Base-by-base conservation (phyloP, 768 basidiomycete genomes). In the Suillus cothurnatus region DNA sequence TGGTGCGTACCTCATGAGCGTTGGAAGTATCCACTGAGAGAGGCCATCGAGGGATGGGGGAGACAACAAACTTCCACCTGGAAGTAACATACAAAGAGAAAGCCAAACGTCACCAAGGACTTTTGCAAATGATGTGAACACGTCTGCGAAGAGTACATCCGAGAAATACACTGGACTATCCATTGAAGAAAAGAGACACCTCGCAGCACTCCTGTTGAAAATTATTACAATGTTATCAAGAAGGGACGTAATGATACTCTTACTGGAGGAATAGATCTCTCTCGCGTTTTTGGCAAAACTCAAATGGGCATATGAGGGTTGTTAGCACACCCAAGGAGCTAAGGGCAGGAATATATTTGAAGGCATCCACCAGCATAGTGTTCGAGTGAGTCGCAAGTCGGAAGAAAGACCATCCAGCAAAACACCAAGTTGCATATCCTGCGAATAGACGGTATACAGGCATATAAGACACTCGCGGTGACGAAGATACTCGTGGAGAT, bases 101-200 rank as follows among this genome's bases (percentile, higher is more conserved):
- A 98, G 80, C 94, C 94, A 98, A 49, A 95, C 79, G 72, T 99
- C 97, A 15, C 97, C 97, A 23, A 98, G 81, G 47, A 99, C 95
- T 80, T 97, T 98, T 41, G 97, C 96, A 72, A 93, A 97, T 2
- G 96, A 98, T 2, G 97, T 99, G 72, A 96, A 86, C 66, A 99
- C 87, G 82, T 99, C 97, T 65, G 97, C 96, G 65, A 97, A 88
- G 52, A 99, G 86, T 28, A 99, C 88, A 74, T 99, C 97, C 34
- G 89, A 88, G 78, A 99, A 99, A 74, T 89, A 88, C 47, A 95
- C 82, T 6, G 90, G 86, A 49, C 82, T 81, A 61, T 82, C 81
- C 47, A 81, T 71, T 1, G 86, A 79, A n/a, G 91, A 85, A 60
- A 89, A 84, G 28, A 95, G 70, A 72, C 94, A 97, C 67, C 97